phyloP scores from a whole-genome alignment of 2,329 filamentous ascomycete species.

The Microdochium trichocladiopsis region DNA sequence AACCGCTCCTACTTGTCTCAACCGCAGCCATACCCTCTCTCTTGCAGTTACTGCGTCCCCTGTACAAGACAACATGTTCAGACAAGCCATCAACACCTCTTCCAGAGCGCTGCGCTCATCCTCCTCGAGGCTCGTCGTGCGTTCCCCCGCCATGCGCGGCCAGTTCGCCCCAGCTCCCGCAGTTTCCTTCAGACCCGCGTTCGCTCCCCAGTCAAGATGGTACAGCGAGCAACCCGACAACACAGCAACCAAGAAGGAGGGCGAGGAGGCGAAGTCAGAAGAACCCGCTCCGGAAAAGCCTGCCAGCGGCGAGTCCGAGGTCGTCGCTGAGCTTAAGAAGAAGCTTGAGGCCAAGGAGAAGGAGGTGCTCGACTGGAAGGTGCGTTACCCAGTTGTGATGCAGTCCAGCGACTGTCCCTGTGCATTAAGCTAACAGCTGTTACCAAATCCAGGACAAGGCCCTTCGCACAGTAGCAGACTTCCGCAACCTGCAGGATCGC shows the following conservation, averaged over 20 bases:
- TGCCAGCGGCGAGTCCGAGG: slow-evolving; percentile 29
- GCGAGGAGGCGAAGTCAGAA: slow-evolving; percentile 30
- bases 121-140: slow-evolving; percentile 18
- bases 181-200: slow-evolving; percentile 21
- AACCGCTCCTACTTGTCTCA: not conserved
- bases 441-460: slow-evolving; percentile 71
- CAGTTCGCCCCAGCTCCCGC: slow-evolving; percentile 31
- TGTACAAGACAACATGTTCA: slow-evolving; percentile 16
- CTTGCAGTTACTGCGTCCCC: not conserved
- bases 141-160: slow-evolving; percentile 41
- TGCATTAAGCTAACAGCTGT: not conserved
- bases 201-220: slow-evolving; percentile 19
- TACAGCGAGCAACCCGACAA: slow-evolving; percentile 29
- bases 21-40: not conserved
- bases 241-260: slow-evolving; percentile 32
- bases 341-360: slow-evolving; percentile 66
- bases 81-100: slow-evolving; percentile 18
- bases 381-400: slow-evolving; percentile 29
- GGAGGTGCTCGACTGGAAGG: slow-evolving; percentile 79
- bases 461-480: slow-evolving; percentile 89
- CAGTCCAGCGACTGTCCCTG: not conserved
- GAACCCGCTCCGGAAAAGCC: slow-evolving; percentile 22
- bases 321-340: slow-evolving; percentile 47
- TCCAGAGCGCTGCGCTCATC: slow-evolving; percentile 15
- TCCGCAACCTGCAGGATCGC: slow-evolving; percentile 95